These are phyloP conservation scores for Vigna hirtella DNA, from an alignment of 306 rosid species.

Conservation along the genomic window DNA sequence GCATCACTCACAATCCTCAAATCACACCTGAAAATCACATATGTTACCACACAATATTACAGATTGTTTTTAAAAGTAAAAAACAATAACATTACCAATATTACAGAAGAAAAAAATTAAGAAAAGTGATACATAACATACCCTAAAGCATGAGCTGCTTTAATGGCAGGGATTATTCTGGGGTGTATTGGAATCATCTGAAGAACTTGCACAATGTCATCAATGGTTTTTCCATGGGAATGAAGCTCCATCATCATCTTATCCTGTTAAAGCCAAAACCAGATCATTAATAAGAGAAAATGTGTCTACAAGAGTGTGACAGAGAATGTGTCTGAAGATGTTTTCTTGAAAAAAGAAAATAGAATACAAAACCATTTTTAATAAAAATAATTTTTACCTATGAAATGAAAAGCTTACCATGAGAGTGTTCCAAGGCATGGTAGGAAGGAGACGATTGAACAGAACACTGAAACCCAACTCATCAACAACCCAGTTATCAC, in stretches of 20 bases:
- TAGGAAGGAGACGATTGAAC: conserved; percentile 68
- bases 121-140: neutral
- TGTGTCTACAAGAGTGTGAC: neutral
- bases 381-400: too few relatives aligned
- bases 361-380: neutral
- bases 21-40: conserved; percentile 63
- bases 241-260: conserved; percentile 79
- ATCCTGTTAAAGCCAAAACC: conserved; percentile 54
- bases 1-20: conserved; percentile 87
- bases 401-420: conserved; percentile 53
- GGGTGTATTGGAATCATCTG: conserved; percentile 64
- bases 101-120: neutral
- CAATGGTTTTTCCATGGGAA: conserved; percentile 56
- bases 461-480: conserved; percentile 64
- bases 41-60: neutral
- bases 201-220: conserved; percentile 56
- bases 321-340: neutral
- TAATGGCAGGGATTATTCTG: conserved; percentile 61
- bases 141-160: conserved; percentile 63
- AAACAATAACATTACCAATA: too few relatives aligned
- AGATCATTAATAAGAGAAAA: neutral
- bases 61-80: neutral
- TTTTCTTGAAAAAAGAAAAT: neutral
- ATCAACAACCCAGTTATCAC: conserved; percentile 81
- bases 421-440: conserved; percentile 80